Evolutionary conservation across 345 rosid genomes (phyloP).

Genomic region (Dipteronia sinensis): DNA sequence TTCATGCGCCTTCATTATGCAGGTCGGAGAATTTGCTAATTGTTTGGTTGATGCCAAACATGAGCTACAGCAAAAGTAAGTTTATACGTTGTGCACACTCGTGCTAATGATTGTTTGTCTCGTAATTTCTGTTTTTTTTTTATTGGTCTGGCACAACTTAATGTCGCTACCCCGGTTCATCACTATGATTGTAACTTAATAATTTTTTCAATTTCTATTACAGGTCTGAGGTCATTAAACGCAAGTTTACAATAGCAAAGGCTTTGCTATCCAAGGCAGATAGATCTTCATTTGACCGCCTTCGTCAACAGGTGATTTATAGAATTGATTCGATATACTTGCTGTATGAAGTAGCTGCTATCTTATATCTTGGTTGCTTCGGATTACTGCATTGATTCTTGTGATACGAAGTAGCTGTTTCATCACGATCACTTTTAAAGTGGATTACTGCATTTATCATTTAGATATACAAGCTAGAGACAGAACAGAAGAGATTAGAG

Average conservation of each 20-base stretch:
- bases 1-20: constrained; percentile 19
- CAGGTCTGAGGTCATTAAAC: constrained; percentile 78
- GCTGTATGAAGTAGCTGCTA: constrained; percentile 3
- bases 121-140: background rate
- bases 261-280: constrained; percentile 85
- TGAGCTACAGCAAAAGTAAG: constrained; percentile 88
- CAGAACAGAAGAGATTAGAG: constrained; percentile 83
- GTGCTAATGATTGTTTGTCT: background rate
- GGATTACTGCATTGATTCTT: constrained; percentile 17
- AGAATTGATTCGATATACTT: constrained; percentile 23
- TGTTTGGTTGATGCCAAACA: constrained; percentile 76
- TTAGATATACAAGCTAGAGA: constrained; percentile 80
- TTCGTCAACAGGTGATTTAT: constrained; percentile 72
- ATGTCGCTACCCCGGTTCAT: constrained; percentile 6
- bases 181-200: background rate
- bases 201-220: constrained; percentile 11
- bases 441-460: constrained; percentile 18
- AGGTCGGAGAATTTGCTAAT: constrained; percentile 88
- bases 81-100: constrained; percentile 8
- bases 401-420: background rate
- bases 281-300: constrained; percentile 79
- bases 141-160: background rate
- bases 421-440: background rate
- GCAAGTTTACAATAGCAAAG: constrained; percentile 79
- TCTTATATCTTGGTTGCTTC: constrained; percentile 16